Conservation (phyloP, 2,329 filamentous ascomycete species). For the Epichloe elymi region DNA sequence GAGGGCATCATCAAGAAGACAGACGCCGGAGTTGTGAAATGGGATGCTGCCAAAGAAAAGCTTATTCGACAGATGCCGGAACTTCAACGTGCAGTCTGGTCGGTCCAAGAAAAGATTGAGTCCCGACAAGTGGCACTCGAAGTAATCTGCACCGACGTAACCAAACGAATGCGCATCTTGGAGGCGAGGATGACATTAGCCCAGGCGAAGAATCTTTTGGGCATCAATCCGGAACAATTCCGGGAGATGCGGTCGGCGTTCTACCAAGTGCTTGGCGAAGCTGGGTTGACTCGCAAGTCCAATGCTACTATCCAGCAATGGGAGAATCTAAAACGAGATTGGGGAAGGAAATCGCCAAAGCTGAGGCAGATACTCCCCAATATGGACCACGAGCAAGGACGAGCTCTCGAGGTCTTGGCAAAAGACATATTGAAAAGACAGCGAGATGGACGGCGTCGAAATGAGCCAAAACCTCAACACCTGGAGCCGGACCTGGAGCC, state of each 20-base stretch:
- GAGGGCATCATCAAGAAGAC: conserved; percentile 63
- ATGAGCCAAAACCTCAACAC: conserved; percentile 23
- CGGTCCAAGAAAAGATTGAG: conserved; percentile 43
- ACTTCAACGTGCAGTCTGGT: conserved; percentile 47
- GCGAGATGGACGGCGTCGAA: conserved; percentile 50
- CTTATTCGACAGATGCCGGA: conserved; percentile 52
- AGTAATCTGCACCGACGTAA: conserved; percentile 69
- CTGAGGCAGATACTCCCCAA: conserved; percentile 39
- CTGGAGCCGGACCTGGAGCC: not conserved
- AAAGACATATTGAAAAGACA: conserved; percentile 68
- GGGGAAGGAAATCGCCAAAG: conserved; percentile 46
- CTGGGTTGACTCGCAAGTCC: conserved; percentile 60
- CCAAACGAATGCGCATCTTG: conserved; percentile 58
- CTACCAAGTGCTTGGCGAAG: conserved; percentile 49
- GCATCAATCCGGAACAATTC: conserved; percentile 29
- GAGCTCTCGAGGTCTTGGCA: conserved; percentile 57
- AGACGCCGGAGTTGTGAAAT: conserved; percentile 55
- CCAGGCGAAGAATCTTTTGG: conserved; percentile 53
- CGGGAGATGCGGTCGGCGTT: conserved; percentile 54
- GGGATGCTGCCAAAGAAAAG: conserved; percentile 57
- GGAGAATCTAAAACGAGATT: conserved; percentile 53
- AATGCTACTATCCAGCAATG: conserved; percentile 60
- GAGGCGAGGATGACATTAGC: conserved; percentile 56
- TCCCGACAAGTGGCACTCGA: conserved; percentile 59
- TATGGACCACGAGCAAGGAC: conserved; percentile 38